phyloP scores from a whole-genome alignment of 108 stramenopile genomes.

The Cyclostephanos tholiformis region DNA sequence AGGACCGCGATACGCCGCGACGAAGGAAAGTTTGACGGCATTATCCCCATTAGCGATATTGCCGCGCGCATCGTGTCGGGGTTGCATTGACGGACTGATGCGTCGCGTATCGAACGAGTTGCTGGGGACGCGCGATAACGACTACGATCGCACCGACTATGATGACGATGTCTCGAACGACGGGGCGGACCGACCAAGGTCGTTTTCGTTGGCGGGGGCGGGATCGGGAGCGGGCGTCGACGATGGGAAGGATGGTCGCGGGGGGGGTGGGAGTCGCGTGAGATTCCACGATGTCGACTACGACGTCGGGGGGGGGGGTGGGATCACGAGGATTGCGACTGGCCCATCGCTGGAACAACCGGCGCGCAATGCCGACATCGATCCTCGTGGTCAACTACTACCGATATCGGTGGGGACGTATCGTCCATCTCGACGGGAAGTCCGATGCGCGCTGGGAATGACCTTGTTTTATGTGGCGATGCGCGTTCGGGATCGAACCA shows the following conservation, averaged over 20 bases:
- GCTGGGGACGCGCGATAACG: neutral
- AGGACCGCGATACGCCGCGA: constrained; percentile 5
- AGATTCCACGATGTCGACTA: constrained; percentile 40
- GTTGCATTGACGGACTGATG: constrained; percentile 25
- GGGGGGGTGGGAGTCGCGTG: too few relatives aligned
- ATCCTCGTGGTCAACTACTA: neutral
- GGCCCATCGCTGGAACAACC: too few relatives aligned
- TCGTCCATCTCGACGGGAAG: constrained; percentile 9
- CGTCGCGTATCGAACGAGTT: constrained; percentile 13
- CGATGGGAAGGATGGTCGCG: neutral
- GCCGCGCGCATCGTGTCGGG: neutral
- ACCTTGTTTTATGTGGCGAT: constrained; percentile 42
- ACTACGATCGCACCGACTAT: neutral
- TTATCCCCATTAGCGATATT: constrained; percentile 28
- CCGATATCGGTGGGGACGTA: constrained; percentile 24
- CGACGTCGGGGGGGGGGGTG: neutral
- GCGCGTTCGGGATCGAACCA: constrained; percentile 21
- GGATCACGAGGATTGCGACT: too few relatives aligned
- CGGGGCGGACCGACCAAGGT: neutral
- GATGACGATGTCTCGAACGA: neutral
- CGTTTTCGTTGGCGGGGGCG: neutral
- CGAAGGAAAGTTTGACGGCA: constrained; percentile 17
- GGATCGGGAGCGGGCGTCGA: neutral
- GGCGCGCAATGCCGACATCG: too few relatives aligned
- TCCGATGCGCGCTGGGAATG: constrained; percentile 29